Conservation (phyloP, 2,329 filamentous ascomycete genomes). For the Ophiostoma quercus region DNA sequence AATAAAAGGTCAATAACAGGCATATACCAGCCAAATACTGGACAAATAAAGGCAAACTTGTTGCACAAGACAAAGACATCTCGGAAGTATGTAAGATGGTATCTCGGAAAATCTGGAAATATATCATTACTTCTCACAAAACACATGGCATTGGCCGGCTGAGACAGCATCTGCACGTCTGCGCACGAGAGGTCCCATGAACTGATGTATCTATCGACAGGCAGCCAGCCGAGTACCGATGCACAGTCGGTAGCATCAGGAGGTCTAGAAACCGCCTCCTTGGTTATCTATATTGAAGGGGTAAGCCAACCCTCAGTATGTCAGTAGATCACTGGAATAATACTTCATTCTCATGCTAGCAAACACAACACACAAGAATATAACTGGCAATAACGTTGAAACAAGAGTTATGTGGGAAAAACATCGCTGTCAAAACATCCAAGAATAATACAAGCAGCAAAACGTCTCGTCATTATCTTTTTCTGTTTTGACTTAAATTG, state of each 20-base stretch:
- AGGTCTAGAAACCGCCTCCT: not conserved
- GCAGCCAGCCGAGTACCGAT: not conserved
- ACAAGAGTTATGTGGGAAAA: not conserved
- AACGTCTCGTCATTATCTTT: not conserved
- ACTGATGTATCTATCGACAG: not conserved
- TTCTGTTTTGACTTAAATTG: not conserved
- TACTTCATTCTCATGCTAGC: not conserved
- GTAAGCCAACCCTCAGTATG: not conserved
- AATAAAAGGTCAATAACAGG: not conserved
- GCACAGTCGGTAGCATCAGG: not conserved
- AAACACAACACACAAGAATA: not conserved
- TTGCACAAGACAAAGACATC: not conserved
- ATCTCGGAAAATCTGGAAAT: not conserved
- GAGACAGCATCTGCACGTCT: constrained; percentile 17
- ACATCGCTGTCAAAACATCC: too few species aligned
- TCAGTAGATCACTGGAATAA: too few species aligned
- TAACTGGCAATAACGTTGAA: not conserved
- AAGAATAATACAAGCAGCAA: not conserved
- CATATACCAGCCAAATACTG: not conserved
- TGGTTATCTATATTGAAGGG: not conserved
- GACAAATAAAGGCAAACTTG: not conserved
- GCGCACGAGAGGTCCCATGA: constrained; percentile 14
- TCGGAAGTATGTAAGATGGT: not conserved
- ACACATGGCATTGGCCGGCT: constrained; percentile 17
- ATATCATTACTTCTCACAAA: not conserved